Conservation (phyloP, 2,329 filamentous ascomycete species). For the Diaporthe sp. region DNA sequence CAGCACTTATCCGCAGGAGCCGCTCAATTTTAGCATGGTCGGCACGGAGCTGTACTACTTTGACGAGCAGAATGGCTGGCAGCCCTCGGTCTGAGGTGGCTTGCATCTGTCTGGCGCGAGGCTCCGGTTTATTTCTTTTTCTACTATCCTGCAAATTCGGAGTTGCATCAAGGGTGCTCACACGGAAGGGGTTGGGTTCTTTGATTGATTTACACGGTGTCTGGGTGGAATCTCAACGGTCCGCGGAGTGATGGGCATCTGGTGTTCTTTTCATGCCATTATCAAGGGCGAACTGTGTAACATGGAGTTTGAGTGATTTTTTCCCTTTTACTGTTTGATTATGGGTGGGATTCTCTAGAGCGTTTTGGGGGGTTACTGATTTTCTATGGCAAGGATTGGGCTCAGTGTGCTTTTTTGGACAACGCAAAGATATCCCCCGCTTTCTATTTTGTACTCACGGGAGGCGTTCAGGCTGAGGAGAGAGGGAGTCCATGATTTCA, state of each 20-base stretch:
- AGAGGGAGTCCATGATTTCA: constrained; percentile 15
- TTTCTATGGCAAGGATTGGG: background rate
- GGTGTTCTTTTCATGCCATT: background rate
- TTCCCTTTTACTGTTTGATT: background rate
- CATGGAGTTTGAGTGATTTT: background rate
- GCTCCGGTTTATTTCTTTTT: background rate
- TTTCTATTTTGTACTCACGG: background rate
- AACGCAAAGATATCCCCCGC: constrained; percentile 17
- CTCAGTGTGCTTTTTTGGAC: background rate
- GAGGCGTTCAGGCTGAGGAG: background rate
- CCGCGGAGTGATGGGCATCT: background rate
- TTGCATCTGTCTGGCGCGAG: background rate
- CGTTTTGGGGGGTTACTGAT: background rate
- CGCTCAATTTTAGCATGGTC: background rate
- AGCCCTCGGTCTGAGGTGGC: background rate
- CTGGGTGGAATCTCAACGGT: background rate
- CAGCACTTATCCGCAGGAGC: background rate
- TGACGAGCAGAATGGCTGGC: background rate
- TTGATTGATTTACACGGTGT: background rate
- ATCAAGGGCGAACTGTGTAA: background rate
- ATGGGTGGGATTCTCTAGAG: background rate
- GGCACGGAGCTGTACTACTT: background rate
- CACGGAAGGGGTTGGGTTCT: background rate
- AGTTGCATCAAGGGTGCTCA: constrained; percentile 1
- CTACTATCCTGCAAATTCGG: background rate